phyloP scores from a whole-genome alignment of 1,284 basidiomycete genomes.

The Cryptococcus maquisensis region DNA sequence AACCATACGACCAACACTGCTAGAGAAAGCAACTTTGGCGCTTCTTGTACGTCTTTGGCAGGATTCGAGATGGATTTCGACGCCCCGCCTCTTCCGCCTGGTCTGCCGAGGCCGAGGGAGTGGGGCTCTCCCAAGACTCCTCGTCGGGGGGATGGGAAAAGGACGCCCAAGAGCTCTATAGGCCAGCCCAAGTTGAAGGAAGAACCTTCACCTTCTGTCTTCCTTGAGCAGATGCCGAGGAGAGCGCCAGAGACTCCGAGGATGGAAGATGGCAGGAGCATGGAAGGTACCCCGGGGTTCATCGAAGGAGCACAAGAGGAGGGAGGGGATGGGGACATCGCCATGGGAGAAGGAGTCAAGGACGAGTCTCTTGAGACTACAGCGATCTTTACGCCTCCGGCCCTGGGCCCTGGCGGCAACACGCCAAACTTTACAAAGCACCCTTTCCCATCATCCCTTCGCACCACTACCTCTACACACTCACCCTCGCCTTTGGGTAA shows the following conservation, averaged over 20 bases:
- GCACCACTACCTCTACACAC: not conserved
- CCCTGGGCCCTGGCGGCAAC: conserved; percentile 2
- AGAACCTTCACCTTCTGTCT: conserved; percentile 11
- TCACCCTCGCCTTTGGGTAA: not conserved
- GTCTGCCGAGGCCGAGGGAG: conserved; percentile 1
- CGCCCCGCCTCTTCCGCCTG: conserved; percentile 10
- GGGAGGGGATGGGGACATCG: not conserved
- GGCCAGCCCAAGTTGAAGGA: conserved; percentile 18
- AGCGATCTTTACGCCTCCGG: conserved; percentile 1
- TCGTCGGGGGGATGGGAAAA: not conserved
- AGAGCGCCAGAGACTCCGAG: conserved; percentile 24
- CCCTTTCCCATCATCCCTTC: not conserved
- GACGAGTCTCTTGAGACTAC: conserved; percentile 1
- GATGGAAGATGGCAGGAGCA: not conserved
- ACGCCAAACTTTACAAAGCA: conserved; percentile 1
- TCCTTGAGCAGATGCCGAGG: conserved; percentile 20
- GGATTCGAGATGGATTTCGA: conserved; percentile 7
- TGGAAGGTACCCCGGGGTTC: not conserved
- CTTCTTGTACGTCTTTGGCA: not conserved
- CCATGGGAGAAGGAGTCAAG: not conserved
- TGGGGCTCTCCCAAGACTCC: conserved; percentile 12
- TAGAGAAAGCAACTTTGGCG: no score
- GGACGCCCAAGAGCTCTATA: conserved; percentile 25
- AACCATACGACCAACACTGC: not conserved
- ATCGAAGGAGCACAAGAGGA: conserved; percentile 2